Conservation (phyloP, 2,329 filamentous ascomycete species). For the Triangularia verruculosa region DNA sequence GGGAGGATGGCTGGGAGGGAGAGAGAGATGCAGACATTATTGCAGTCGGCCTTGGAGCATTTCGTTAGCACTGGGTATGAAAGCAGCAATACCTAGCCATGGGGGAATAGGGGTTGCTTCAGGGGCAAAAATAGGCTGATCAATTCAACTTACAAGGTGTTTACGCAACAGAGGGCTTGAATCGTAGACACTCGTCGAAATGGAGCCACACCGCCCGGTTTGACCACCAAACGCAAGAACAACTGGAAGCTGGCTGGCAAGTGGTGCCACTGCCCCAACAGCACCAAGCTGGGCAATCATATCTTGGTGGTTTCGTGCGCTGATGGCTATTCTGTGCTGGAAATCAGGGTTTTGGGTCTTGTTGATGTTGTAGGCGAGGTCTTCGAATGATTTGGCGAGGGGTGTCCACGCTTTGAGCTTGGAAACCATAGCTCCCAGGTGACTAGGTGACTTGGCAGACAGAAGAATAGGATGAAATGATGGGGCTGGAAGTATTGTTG, state of each 20-base stretch:
- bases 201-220: neutral
- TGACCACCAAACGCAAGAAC: neutral
- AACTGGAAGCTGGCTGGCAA: neutral
- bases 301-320: neutral
- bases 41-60: conserved; percentile 8
- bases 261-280: neutral
- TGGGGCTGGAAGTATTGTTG: neutral
- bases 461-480: neutral
- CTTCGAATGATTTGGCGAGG: neutral
- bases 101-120: neutral
- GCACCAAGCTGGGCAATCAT: neutral
- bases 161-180: neutral
- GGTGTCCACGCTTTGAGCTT: neutral
- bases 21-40: neutral
- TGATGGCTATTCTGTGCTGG: neutral
- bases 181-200: neutral
- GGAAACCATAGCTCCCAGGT: neutral
- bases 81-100: neutral
- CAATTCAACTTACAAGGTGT: neutral
- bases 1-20: conserved; percentile 33
- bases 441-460: neutral
- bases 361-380: neutral
- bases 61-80: neutral
- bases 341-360: neutral
- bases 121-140: neutral